A percentile compares a stretch with the other conserved stretches of the same genome.
phyloP scores from a whole-genome alignment of 2,329 filamentous ascomycete species.

The Thermothelomyces thermophilus region DNA sequence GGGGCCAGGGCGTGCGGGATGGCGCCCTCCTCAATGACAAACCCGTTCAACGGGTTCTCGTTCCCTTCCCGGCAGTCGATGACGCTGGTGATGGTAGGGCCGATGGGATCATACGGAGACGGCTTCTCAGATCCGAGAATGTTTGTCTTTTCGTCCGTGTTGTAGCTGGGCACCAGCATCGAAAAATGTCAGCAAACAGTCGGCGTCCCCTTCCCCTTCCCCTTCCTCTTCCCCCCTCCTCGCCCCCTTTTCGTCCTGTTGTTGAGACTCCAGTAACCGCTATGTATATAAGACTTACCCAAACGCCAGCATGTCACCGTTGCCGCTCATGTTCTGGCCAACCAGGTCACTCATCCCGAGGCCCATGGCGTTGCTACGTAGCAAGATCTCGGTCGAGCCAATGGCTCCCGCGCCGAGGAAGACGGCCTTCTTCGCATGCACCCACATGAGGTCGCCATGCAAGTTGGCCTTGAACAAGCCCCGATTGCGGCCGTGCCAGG shows the following conservation, averaged over 20 bases:
- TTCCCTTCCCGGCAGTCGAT: constrained; percentile 52
- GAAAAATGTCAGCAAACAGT: no score
- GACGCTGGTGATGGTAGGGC: constrained; percentile 56
- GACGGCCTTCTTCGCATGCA: constrained; percentile 57
- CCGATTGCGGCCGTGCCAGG: constrained; percentile 56
- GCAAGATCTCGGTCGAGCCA: constrained; percentile 59
- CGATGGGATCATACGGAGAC: constrained; percentile 45
- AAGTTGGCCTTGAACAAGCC: constrained; percentile 48
- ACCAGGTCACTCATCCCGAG: constrained; percentile 51
- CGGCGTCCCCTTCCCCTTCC: no score
- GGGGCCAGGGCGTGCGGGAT: constrained; percentile 51
- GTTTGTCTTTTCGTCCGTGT: constrained; percentile 51
- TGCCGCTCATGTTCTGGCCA: constrained; percentile 57
- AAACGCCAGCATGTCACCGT: constrained; percentile 60
- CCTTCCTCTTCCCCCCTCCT: no score
- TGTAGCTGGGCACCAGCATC: no score
- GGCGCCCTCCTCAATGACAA: constrained; percentile 57
- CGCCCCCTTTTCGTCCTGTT: no score
- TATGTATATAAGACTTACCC: constrained; percentile 43
- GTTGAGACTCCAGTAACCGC: no score
- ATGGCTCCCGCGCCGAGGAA: constrained; percentile 61
- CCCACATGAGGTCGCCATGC: constrained; percentile 58
- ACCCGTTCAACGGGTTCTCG: constrained; percentile 52
- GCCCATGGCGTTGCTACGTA: constrained; percentile 53
- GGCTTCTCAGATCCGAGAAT: constrained; percentile 47